Conservation (phyloP, 2,329 filamentous ascomycete genomes). For the Colletotrichum theobromicola region DNA sequence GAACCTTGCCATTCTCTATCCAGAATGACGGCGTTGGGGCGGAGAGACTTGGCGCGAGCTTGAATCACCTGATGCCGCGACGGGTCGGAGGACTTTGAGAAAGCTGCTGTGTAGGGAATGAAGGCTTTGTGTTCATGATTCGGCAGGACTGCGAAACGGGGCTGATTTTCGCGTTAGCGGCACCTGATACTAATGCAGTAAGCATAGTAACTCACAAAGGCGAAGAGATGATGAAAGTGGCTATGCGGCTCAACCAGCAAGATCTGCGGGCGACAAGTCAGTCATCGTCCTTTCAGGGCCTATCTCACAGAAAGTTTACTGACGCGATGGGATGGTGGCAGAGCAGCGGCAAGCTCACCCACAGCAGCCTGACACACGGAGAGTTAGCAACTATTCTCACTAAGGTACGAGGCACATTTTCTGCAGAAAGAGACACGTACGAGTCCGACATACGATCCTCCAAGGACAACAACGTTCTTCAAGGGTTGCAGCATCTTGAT, state of each 20-base stretch:
- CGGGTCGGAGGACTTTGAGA: background rate
- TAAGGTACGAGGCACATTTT: background rate
- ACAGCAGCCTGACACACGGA: background rate
- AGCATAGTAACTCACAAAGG: slow-evolving; percentile 5
- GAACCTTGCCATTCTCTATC: slow-evolving; percentile 9
- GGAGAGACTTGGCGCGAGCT: background rate
- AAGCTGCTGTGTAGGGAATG: slow-evolving; percentile 45
- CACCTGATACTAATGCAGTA: no score
- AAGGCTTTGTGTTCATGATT: slow-evolving; percentile 50
- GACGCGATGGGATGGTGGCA: slow-evolving; percentile 5
- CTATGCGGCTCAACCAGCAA: slow-evolving; percentile 9
- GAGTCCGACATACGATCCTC: slow-evolving; percentile 49
- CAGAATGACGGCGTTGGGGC: background rate
- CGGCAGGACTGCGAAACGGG: slow-evolving; percentile 45
- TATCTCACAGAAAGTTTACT: background rate
- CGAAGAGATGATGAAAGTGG: slow-evolving; percentile 10
- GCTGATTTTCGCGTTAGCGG: slow-evolving; percentile 35
- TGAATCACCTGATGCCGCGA: slow-evolving; percentile 3
- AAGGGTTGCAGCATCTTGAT: slow-evolving; percentile 1
- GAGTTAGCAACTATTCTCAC: background rate
- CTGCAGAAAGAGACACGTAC: slow-evolving; percentile 20
- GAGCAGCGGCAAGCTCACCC: background rate
- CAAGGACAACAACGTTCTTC: slow-evolving; percentile 45
- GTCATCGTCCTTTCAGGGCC: background rate
- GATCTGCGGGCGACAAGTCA: background rate